phyloP scores from a whole-genome alignment of 345 rosid species.

The Citrus hindsii region DNA sequence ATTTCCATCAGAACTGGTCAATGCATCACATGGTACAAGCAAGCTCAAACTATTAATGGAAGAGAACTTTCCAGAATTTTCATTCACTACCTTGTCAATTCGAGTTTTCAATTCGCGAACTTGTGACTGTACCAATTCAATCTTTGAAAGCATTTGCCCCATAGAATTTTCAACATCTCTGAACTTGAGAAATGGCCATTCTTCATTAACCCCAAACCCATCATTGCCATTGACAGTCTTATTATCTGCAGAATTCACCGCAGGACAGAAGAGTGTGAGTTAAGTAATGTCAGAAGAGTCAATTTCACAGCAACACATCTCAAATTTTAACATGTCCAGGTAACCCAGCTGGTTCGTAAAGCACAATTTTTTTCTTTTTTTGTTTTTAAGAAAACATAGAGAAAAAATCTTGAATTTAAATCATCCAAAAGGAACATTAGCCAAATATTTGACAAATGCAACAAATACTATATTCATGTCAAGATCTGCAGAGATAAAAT shows the following conservation, averaged over 20 bases:
- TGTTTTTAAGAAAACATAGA: not conserved
- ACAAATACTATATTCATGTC: not conserved
- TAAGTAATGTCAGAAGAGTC: not conserved
- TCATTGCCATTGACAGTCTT: constrained; percentile 31
- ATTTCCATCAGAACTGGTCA: constrained; percentile 36
- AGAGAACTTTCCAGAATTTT: constrained; percentile 53
- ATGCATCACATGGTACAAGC: constrained; percentile 31
- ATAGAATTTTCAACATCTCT: constrained; percentile 37
- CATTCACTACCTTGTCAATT: constrained; percentile 57
- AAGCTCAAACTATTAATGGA: constrained; percentile 43
- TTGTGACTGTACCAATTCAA: constrained; percentile 47
- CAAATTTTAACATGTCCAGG: not conserved
- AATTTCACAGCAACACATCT: not conserved
- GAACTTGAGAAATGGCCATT: constrained; percentile 38
- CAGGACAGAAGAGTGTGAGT: constrained; percentile 1
- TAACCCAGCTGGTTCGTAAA: not conserved
- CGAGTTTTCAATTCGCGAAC: constrained; percentile 47
- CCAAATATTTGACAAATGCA: not conserved
- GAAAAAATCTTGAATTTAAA: not conserved
- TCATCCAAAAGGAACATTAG: not conserved
- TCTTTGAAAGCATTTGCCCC: constrained; percentile 60
- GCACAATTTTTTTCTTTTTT: not conserved
- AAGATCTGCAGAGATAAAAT: not conserved
- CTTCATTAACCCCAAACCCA: constrained; percentile 37
- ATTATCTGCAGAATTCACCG: constrained; percentile 34